These are phyloP conservation scores for Parathielavia hyrcaniae DNA, from an alignment of 495 filamentous ascomycete genomes.

Conservation along the genomic window DNA sequence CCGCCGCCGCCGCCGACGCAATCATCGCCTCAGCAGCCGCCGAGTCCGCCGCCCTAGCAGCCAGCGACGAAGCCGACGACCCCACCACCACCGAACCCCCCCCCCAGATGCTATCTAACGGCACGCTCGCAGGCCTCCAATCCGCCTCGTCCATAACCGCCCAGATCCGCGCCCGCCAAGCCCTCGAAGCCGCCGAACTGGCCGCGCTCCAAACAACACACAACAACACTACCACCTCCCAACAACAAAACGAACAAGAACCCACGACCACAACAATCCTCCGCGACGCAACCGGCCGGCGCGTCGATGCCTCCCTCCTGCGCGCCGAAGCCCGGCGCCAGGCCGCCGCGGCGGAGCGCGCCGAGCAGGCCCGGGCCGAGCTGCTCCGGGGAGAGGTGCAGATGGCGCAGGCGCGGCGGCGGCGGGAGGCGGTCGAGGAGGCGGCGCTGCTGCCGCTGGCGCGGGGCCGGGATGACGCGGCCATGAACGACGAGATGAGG, in stretches of 20 bases:
- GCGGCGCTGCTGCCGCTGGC: slow-evolving; percentile 76
- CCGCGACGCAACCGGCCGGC: slow-evolving; percentile 83
- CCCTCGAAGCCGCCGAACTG: slow-evolving; percentile 45
- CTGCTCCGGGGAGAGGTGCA: slow-evolving; percentile 82
- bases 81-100: not conserved
- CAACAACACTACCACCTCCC: not conserved
- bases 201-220: slow-evolving; percentile 35
- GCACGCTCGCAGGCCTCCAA: slow-evolving; percentile 80
- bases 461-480: slow-evolving; percentile 69
- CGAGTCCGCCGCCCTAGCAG: slow-evolving; percentile 50
- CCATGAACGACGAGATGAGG: slow-evolving; percentile 77
- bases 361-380: slow-evolving; percentile 55
- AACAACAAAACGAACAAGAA: slow-evolving; percentile 17
- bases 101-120: slow-evolving; percentile 64
- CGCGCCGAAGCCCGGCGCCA: slow-evolving; percentile 73
- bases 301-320: slow-evolving; percentile 86
- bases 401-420: slow-evolving; percentile 47
- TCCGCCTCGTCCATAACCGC: slow-evolving; percentile 71
- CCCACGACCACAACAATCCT: slow-evolving; percentile 40
- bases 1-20: slow-evolving; percentile 67
- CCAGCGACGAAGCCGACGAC: slow-evolving; percentile 42
- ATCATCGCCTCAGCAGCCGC: slow-evolving; percentile 71
- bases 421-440: slow-evolving; percentile 60
- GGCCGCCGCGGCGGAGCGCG: slow-evolving; percentile 61
- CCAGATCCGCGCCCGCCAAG: slow-evolving; percentile 53